Percentiles rank a stretch among this genome's conserved stretches.
Evolutionary conservation across 2,329 filamentous ascomycete genomes (phyloP).

Genomic region (Thelonectria olida): DNA sequence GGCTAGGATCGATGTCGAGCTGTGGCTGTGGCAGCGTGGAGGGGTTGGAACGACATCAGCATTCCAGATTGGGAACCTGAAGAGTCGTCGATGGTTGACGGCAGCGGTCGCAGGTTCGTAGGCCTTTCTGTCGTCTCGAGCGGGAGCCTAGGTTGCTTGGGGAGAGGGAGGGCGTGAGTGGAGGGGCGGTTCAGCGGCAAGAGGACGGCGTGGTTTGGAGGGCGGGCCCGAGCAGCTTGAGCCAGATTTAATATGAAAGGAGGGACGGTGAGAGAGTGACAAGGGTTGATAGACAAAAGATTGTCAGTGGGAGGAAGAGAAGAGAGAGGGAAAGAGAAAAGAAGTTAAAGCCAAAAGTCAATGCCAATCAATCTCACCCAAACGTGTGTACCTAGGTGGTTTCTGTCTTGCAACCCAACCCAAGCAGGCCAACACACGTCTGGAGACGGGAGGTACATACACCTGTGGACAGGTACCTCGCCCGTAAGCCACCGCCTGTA

Average conservation of each 20-base stretch:
- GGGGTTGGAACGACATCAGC: conserved; percentile 36
- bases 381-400: neutral
- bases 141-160: neutral
- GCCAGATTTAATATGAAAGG: conserved; percentile 15
- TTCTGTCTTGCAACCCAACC: conserved; percentile 21
- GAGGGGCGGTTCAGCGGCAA: conserved; percentile 21
- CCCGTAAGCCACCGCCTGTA: conserved; percentile 21
- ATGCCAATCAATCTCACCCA: conserved; percentile 19
- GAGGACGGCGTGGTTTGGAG: conserved; percentile 20
- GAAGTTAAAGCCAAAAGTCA: conserved; percentile 12
- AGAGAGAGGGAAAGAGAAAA: neutral
- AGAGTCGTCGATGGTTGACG: neutral
- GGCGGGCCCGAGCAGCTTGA: conserved; percentile 16
- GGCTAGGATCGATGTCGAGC: conserved; percentile 34
- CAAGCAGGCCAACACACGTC: neutral
- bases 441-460: neutral
- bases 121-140: neutral
- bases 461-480: neutral
- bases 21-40: conserved; percentile 23
- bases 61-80: conserved; percentile 21
- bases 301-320: conserved; percentile 16
- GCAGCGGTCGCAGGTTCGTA: conserved; percentile 6
- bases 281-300: conserved; percentile 10
- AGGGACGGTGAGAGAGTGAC: conserved; percentile 24
- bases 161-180: conserved; percentile 1